Evolutionary conservation across 75 land plant genomes (phyloP), one percentile per base, ranked within the genome.

Genomic region (Picea sitchensis): DNA sequence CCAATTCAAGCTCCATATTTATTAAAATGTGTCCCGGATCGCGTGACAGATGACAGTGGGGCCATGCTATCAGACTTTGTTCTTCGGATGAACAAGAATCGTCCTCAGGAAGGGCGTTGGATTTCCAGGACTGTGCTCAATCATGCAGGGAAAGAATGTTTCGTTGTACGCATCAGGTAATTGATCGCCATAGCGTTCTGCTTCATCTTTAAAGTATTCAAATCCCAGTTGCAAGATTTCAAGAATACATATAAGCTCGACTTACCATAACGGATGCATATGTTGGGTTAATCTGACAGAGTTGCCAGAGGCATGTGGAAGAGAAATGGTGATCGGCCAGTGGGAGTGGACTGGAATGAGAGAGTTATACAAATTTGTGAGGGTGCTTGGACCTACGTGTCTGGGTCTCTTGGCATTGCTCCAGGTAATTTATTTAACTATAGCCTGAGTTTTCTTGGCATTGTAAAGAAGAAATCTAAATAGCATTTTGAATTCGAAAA

Each of bases 11-110:
- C 90, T 17, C 88, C 94, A 74, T 93, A 95, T 81, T 72, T 95
- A 32, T 78, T 95, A 64, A 93, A 92, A 81, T 91, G 94, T 36
- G 94, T 95, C 2, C 94, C 96, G 0, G 98, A 95, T 59, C 69
- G 91, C 14, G 98, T 95, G 17, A 95, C 98, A n/a, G 98, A 95
- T 81, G 94, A 95, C 78, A 78, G 83, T n/a, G 98, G 98, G 11
- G 91, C 92, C 14, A 95, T 93, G 98, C 76, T 95, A 56, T 95
- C 94, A 1, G 95, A 93, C 76, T 82, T 86, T 56, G 83, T 95
- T 65, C 86, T 95, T 30, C 81, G 82, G 44, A 84, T 90, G 87
- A 93, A 89, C 71, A 80, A 80, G 44, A 87, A 93, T 61, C 76
- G 85, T 14, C 98, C 98, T 15, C 98, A 95, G 76, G 87, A 88